phyloP scores from a whole-genome alignment of 2,329 filamentous ascomycete species.

The Beauveria varroae region DNA sequence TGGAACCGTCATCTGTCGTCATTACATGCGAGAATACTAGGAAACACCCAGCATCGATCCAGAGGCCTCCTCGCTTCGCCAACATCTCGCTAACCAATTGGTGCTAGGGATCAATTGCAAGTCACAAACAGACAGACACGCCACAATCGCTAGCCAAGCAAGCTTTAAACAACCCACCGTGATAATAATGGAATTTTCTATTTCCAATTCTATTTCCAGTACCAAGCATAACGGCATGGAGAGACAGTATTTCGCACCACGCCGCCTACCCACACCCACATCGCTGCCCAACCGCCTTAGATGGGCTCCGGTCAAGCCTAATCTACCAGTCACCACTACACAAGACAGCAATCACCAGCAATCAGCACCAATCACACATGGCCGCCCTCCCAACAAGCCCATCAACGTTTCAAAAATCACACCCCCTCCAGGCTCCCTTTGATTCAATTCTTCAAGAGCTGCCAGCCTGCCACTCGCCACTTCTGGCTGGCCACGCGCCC shows the following conservation, averaged over 20 bases:
- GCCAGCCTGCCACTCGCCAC: no score
- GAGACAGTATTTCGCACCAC: not conserved
- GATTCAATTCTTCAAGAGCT: no score
- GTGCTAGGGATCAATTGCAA: not conserved
- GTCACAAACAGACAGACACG: not conserved
- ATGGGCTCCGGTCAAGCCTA: not conserved
- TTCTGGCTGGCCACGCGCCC: no score
- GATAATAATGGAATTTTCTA: not conserved
- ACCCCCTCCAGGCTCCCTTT: no score
- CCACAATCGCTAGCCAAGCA: not conserved
- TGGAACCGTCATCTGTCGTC: not conserved
- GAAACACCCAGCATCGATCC: not conserved
- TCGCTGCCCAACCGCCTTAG: slow-evolving; percentile 1
- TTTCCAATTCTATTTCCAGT: not conserved
- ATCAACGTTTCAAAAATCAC: no score
- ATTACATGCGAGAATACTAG: not conserved
- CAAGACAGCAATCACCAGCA: not conserved
- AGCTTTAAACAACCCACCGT: not conserved
- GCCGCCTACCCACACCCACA: not conserved
- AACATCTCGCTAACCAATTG: not conserved
- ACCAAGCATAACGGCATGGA: no score
- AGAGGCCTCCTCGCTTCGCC: not conserved
- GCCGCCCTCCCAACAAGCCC: no score
- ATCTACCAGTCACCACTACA: not conserved
- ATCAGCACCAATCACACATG: not conserved